Base-by-base conservation (phyloP, 2,329 filamentous ascomycete genomes). In the Westerdykella sp. region DNA sequence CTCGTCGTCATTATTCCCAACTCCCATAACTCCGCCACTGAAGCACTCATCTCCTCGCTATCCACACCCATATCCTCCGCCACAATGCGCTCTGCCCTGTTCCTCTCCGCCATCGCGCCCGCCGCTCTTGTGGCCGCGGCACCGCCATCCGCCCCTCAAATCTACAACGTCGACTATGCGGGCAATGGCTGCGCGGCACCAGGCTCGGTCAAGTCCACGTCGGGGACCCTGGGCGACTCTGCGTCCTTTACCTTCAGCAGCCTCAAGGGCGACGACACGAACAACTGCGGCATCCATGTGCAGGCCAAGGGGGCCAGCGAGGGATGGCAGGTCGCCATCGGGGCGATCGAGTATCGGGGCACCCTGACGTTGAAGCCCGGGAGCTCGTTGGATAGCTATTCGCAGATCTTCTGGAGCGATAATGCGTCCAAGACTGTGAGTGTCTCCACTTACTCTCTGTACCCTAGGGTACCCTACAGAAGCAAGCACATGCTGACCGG, bases 261-360 rank as follows among this genome's bases (percentile, higher is more conserved):
- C 34, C 55, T 63, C 10, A 42, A 44, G 5, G 56, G 57, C 46
- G 49, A 50, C 39, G 37, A 45, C 40, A 60, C 59, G 15, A 50
- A 55, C 37, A 61, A 60, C 48, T 63, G 60, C 50, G 54, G 56
- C 23, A 50, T 62, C 21, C 60, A 63, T 43, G 44, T 62, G n/a
- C 51, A 57, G 31, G 53, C 55, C 0, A 42, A 44, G 7, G 59
- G 59, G 9, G 59, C 41, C 0, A 55, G 42, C 12, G 35, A 44
- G 21, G 60, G 60, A 9, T 63, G 60, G 60, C 60, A 63, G 43
- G 54, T 59, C 12, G 59, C 55, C 1, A 43, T 63, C 14, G 50
- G 51, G 35, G 51, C 59, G 31, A 53, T 60, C 4, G 44, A 48
- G 31, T 60, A 60, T 31, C 42, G 47, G 5, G 59, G 57, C 13